Conservation (phyloP, 2,329 filamentous ascomycete genomes). For the Trichoderma guizhouense region DNA sequence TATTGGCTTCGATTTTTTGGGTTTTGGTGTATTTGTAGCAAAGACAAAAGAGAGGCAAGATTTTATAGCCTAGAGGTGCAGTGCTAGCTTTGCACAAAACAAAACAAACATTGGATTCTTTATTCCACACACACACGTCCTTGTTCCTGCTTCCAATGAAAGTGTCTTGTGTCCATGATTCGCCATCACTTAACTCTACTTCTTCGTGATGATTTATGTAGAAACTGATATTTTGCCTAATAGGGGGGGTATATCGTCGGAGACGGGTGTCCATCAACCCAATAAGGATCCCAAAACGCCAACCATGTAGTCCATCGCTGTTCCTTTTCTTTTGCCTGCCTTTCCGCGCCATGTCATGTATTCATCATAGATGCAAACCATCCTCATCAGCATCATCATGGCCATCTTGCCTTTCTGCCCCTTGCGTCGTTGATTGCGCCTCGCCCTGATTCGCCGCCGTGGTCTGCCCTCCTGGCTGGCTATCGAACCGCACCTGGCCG, state of each 20-base stretch:
- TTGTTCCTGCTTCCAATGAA: not conserved
- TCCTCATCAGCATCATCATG: conserved; percentile 47
- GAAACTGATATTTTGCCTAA: not conserved
- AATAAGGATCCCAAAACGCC: conserved; percentile 25
- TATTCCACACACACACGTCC: not conserved
- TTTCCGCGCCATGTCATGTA: not conserved
- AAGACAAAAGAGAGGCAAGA: conserved; percentile 13
- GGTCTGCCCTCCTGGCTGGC: conserved; percentile 27
- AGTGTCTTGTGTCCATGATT: not conserved
- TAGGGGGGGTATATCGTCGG: conserved; percentile 7
- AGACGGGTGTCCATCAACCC: not conserved
- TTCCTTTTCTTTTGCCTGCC: not conserved
- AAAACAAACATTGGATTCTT: not conserved
- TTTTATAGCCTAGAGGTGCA: conserved; percentile 11
- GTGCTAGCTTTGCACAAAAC: conserved; percentile 16
- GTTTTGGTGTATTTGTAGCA: conserved; percentile 10
- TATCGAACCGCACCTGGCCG: conserved; percentile 47
- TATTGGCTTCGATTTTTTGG: not conserved
- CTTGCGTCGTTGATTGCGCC: conserved; percentile 54
- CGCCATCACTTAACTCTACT: not conserved
- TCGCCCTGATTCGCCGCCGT: conserved; percentile 51
- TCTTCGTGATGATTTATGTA: not conserved
- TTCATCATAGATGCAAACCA: conserved; percentile 58
- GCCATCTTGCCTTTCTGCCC: conserved; percentile 53
- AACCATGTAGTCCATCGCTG: conserved; percentile 16